phyloP scores from a whole-genome alignment of 805 yeast species.

The Candida ortonii region DNA sequence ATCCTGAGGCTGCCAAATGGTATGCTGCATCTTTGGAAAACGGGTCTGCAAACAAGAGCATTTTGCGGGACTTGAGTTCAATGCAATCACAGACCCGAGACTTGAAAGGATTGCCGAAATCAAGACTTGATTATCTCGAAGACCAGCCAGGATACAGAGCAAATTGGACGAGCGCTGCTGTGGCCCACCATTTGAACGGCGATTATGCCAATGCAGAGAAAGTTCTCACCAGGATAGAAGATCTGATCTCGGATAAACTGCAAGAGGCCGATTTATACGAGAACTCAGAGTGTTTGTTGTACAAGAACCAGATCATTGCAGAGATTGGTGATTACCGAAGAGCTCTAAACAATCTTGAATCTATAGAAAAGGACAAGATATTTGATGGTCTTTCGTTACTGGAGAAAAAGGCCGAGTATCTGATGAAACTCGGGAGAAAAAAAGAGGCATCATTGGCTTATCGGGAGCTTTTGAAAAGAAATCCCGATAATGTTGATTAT shows the following conservation, averaged over 20 bases:
- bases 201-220: constrained; percentile 67
- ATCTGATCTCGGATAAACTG: constrained; percentile 63
- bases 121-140: constrained; percentile 69
- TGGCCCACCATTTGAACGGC: constrained; percentile 75
- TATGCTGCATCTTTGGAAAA: constrained; percentile 70
- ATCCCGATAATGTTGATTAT: constrained; percentile 74
- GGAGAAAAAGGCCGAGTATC: constrained; percentile 66
- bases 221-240: constrained; percentile 74
- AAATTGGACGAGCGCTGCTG: constrained; percentile 85
- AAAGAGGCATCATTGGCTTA: constrained; percentile 68
- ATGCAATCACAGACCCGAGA: constrained; percentile 81
- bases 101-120: constrained; percentile 54
- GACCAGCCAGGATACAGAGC: constrained; percentile 79
- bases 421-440: constrained; percentile 51
- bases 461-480: constrained; percentile 71
- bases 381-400: constrained; percentile 58
- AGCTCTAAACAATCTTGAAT: constrained; percentile 60
- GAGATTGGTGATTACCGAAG: constrained; percentile 59
- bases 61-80: constrained; percentile 77
- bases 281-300: constrained; percentile 75
- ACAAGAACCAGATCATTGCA: constrained; percentile 63
- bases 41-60: constrained; percentile 74
- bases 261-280: constrained; percentile 69
- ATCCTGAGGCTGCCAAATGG: constrained; percentile 74
- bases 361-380: constrained; percentile 47